Evolutionary conservation across 306 rosid species (phyloP).

Genomic region (Malus orientalis): DNA sequence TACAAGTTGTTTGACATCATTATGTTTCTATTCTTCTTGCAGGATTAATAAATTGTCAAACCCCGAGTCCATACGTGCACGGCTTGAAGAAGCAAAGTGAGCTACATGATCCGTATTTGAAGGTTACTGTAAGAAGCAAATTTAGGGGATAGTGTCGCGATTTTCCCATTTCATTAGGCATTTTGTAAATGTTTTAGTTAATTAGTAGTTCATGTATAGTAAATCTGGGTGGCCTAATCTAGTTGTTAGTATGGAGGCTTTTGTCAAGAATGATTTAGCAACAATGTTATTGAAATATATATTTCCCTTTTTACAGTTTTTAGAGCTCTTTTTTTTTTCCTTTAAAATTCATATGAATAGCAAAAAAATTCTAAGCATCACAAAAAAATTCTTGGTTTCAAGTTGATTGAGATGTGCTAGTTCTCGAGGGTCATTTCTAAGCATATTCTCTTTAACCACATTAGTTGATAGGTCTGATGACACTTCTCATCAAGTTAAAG

Average conservation of each 20-base stretch:
- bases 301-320: not conserved
- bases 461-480: not conserved
- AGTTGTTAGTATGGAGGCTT: not conserved
- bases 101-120: not conserved
- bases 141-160: not conserved
- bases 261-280: not conserved
- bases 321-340: not conserved
- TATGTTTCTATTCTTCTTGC: not conserved
- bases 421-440: not conserved
- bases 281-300: not conserved
- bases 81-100: constrained; percentile 63
- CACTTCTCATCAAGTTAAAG: not conserved
- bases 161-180: constrained; percentile 1
- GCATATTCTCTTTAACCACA: not conserved
- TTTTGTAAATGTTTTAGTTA: not conserved
- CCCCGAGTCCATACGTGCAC: constrained; percentile 34
- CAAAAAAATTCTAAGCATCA: not conserved
- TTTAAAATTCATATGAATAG: not conserved
- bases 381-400: not conserved
- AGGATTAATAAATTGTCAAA: constrained; percentile 47
- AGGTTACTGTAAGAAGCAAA: not conserved
- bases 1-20: not conserved
- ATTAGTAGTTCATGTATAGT: not conserved
- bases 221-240: not conserved
- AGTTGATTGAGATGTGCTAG: not conserved